Evolutionary conservation across 2,329 filamentous ascomycete species (phyloP), one percentile per base, ranked within the genome.

Genomic region (Coleophoma cylindrospora): DNA sequence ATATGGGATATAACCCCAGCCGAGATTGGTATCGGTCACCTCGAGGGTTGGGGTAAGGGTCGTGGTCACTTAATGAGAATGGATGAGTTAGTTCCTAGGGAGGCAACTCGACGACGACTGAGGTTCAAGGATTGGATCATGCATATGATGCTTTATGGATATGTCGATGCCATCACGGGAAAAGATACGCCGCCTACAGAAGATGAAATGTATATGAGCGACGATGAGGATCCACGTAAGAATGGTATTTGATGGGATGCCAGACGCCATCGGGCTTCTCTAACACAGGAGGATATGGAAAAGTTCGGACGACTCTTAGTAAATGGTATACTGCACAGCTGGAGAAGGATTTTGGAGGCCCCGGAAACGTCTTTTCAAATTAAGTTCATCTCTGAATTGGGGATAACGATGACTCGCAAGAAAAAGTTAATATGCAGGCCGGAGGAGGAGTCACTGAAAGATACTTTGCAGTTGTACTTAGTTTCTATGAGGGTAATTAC

Each of bases 111-210:
- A 14, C 69, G 86, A 14, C 63, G 71, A 0, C 61, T 87, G 34
- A 55, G 73, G 19, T 63, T 88, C n/a, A 71, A 83, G 49, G 53
- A 70, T 12, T 72, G 78, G 57, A 70, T 83, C 43, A 58, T 75
- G 13, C 69, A 75, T 50, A 83, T 87, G 74, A 71, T 83, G 57
- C 54, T 79, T 14, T 88, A 79, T 72, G 86, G 87, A 1, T 77
- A 77, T 61, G 68, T 84, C 27, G 74, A 86, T 64, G 74, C 71
- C 47, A 45, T 62, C 4, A 79, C 73, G 1, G 74, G 78, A 45
- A 63, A 70, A 54, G 76, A 82, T 61, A 59, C 80, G 5, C 70
- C 74, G 0, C 76, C 79, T 2, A 70, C 66, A 10, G 64, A 72
- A 45, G 72, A 76, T 45, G 74, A 81, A 60, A 70, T 75, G 56